Evolutionary conservation across 371 early-diverging fungal species (phyloP), one percentile per base, ranked within the genome.

Genomic region (Rhizopus delemar): DNA sequence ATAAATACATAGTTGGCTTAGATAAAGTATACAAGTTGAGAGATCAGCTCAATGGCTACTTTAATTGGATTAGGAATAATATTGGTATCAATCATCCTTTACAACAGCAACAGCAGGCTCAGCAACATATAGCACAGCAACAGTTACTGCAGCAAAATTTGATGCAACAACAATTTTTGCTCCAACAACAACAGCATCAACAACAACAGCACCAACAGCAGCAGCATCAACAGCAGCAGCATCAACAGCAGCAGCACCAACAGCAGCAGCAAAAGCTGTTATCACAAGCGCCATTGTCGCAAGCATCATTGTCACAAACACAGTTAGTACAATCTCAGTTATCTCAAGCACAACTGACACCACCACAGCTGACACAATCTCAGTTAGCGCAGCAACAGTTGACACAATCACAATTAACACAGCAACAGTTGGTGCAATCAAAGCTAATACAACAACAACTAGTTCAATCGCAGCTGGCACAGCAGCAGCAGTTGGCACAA

Each of bases 31-130:
- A 64, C 2, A 80, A 79, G 43, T 53, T 86, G 38, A 69, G 69
- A 38, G 81, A 83, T 0, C 82, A 82, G 28, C 72, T 86, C 28
- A 74, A 61, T 39, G 68, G 77, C 0, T 86, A 81, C 41, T 80
- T 83, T 54, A 41, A 63, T 9, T 86, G 70, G 70, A 70, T 81
- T 4, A 60, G 69, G 46, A 75, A 65, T 49, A 71, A 73, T 11
- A 62, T 74, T 41, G 64, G 63, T n/a, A 9, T 9, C 8, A 12
- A 29, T 15, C 9, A 48, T 48, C 48, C 48, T 48, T 12, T 48
- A 35, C 51, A 43, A 49, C 63, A 63, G 36, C 60, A 63, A 16
- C 60, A 50, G 39, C 22, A 22, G 22, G 22, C 22, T 22, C 58
- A 54, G 15, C 58, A 54, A 45, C 49, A 41, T 7, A 52, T 56